Conservation (phyloP, 2,329 filamentous ascomycete species). For the Chalaropsis thielavioides region DNA sequence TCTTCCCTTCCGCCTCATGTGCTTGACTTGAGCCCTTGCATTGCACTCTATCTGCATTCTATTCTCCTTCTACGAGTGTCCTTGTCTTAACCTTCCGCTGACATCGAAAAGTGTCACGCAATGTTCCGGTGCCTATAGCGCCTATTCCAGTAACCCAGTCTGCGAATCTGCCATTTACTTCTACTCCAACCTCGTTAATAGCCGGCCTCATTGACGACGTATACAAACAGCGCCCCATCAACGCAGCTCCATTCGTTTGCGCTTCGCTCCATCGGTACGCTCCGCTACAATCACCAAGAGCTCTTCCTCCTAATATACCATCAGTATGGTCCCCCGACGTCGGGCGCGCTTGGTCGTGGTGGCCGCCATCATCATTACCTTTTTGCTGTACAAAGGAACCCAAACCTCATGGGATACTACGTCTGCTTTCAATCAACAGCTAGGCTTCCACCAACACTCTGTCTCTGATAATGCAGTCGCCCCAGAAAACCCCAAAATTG, state of each 20-base stretch:
- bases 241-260: background rate
- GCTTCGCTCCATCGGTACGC: background rate
- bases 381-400: conserved; percentile 38
- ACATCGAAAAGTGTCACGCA: background rate
- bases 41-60: background rate
- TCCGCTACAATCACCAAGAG: background rate
- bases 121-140: background rate
- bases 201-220: background rate
- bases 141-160: background rate
- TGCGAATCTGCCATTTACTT: background rate
- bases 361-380: conserved; percentile 38
- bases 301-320: background rate
- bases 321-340: conserved; percentile 33
- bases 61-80: background rate
- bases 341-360: conserved; percentile 47
- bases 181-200: background rate
- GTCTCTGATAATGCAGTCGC: background rate
- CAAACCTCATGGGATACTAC: conserved; percentile 25
- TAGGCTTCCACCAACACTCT: background rate
- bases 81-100: background rate
- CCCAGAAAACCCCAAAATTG: background rate
- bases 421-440: conserved; percentile 6
- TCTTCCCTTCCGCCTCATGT: background rate
- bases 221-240: background rate
- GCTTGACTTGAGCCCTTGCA: background rate